Evolutionary conservation across 2,329 filamentous ascomycete genomes (phyloP).

Genomic region (Plectosphaerella sp.): DNA sequence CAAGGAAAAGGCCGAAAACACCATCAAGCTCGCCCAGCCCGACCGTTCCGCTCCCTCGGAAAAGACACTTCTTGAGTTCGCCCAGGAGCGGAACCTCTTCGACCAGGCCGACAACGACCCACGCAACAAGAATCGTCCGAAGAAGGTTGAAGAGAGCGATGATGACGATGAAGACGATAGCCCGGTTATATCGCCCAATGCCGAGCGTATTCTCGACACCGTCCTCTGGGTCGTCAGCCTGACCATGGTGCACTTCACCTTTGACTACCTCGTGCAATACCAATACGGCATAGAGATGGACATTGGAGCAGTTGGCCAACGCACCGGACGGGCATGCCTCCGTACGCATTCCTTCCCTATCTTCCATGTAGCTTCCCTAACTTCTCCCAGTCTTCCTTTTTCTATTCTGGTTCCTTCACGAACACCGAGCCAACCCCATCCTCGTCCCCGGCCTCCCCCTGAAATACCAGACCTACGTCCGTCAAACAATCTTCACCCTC

Average conservation of each 20-base stretch:
- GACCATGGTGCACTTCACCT: constrained; percentile 65
- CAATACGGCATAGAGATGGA: constrained; percentile 68
- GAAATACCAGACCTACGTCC: constrained; percentile 40
- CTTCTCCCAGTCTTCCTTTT: constrained; percentile 43
- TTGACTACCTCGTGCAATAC: constrained; percentile 74
- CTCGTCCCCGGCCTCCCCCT: constrained; percentile 46
- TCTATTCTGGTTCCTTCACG: constrained; percentile 54
- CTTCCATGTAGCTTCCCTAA: not conserved
- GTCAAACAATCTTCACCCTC: constrained; percentile 59
- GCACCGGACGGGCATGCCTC: constrained; percentile 46
- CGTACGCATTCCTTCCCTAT: constrained; percentile 30
- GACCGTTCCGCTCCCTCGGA: constrained; percentile 57
- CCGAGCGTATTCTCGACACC: constrained; percentile 51
- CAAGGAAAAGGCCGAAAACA: constrained; percentile 39
- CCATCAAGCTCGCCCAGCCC: constrained; percentile 63
- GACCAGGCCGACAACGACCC: constrained; percentile 38
- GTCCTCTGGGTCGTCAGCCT: constrained; percentile 58
- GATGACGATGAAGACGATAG: constrained; percentile 26
- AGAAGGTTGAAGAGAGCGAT: constrained; percentile 11
- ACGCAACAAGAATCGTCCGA: constrained; percentile 24
- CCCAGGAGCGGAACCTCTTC: constrained; percentile 59
- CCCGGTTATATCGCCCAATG: constrained; percentile 32
- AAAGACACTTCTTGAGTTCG: constrained; percentile 70
- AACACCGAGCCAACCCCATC: constrained; percentile 41
- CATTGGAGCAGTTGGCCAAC: constrained; percentile 48